Conservation (phyloP, 73 alveolate genomes). For the Paramecium sonneborni region DNA sequence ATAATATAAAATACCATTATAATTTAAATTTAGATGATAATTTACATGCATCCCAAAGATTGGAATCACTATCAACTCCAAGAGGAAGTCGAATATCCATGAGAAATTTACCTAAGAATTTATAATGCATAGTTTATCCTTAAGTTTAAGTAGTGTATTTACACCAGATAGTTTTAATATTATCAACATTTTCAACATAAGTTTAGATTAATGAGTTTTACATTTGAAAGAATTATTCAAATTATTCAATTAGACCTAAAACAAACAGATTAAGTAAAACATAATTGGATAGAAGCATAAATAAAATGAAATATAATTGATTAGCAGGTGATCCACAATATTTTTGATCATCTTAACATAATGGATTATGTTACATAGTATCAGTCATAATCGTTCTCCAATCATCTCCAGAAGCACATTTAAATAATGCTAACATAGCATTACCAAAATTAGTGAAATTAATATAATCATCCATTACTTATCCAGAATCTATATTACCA, state of each 20-base stretch:
- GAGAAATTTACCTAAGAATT: neutral
- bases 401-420: conserved; percentile 34
- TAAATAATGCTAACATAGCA: neutral
- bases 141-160: neutral
- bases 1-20: neutral
- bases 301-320: neutral
- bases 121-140: conserved; percentile 30
- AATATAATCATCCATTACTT: neutral
- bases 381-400: conserved; percentile 40
- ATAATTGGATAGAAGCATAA: conserved; percentile 25
- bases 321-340: conserved; percentile 22
- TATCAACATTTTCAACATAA: conserved; percentile 21
- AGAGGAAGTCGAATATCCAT: conserved; percentile 1
- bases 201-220: neutral
- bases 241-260: conserved; percentile 36
- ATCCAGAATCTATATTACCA: conserved; percentile 5
- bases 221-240: conserved; percentile 20
- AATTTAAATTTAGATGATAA: neutral
- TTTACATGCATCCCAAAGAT: conserved; percentile 27
- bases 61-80: neutral
- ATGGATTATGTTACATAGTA: conserved; percentile 30
- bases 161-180: conserved; percentile 49
- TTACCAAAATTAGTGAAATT: conserved; percentile 8
- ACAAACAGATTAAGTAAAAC: conserved; percentile 18
- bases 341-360: neutral